Base-by-base conservation (phyloP, 306 rosid genomes). In the Vigna reflexopilosa region DNA sequence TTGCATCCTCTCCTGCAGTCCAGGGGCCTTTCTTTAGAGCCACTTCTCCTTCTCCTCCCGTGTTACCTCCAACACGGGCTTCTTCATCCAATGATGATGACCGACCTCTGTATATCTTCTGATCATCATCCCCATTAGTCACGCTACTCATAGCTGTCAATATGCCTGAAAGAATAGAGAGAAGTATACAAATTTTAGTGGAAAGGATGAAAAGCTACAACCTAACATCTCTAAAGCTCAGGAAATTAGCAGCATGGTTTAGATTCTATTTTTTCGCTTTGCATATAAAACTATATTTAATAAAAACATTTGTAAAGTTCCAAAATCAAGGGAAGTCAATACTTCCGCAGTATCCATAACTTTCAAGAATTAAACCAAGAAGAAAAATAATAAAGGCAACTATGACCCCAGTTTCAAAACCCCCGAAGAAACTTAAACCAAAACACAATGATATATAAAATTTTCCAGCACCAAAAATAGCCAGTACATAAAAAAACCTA, bases 11-110 rank as follows among this genome's bases (percentile, higher is more conserved):
- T 62, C 62, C 82, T 6, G 93, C 47, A 28, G 97, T 90, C 98
- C 98, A 93, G 0, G 96, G 89, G 20, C 98, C 98, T 91, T 91
- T 93, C 86, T 91, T 91, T 44, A 88, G 80, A 78, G 50, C n/a
- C 67, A 50, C 42, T 56, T 86, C 86, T 24, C 76, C 42, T 56
- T 86, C 86, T 24, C 76, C 90, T 72, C 42, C 83, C 5, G 44
- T 45, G 79, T 57, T 86, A 75, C 62, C 91, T 65, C 79, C 89
- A 38, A 40, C 80, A 67, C 73, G 57, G 36, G 71, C 89, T 85
- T 91, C 83, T 56, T 79, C 72, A 57, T 49, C 22, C 73, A 80
- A 45, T 85, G 73, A 54, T 75, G 84, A 78, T 58, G 86, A 48
- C 48, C 10, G 59, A 40, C 77, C 87, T 22, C 81, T 67, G 19